Evolutionary conservation across 179 eudicot species (phyloP), one percentile per base, ranked within the genome.

Genomic region (Pouteria campechiana): DNA sequence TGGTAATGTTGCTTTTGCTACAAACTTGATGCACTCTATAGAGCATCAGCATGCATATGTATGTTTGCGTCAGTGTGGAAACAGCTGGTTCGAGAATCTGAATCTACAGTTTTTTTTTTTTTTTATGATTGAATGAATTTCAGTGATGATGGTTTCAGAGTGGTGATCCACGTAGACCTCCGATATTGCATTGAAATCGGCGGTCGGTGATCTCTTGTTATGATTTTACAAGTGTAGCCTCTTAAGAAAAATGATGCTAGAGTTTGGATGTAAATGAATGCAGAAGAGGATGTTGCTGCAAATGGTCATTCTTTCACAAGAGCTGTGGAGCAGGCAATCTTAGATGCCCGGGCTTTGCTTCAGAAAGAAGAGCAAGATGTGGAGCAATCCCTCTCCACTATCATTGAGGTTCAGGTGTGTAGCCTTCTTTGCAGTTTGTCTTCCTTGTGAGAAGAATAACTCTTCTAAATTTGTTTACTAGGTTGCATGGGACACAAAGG

Each of bases 331-430:
- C 68, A 61, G 61, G 69, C 66, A 42, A 68, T 37, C 30, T 67
- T 44, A 29, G 74, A 77, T 46, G 81, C 78, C 27, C 67, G 57
- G 60, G 48, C 53, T 47, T 58, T 71, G 69, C 75, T 81, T 46
- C 69, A 63, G 49, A 65, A 68, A 58, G 97, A 85, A 64, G 87
- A 79, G 48, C 64, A 67, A 37, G 72, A 76, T 19, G 60, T 74
- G 75, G 75, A 79, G 65, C 60, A 54, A 43, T 71, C 83, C 39
- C 47, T 90, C 32, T 58, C 82, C 44, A 49, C 41, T 58, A 70
- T 84, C 55, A 65, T 67, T 25, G 68, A 73, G 46, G 75, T 73
- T 47, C 65, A 85, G 97, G 97, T 89, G 61, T 17, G 16, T 25
- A 13, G 22, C n/a, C 20, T 24, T 49, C 25, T 3, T 6, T 52